Evolutionary conservation across 2,329 filamentous ascomycete species (phyloP).

Genomic region (Didymella arachidicola): DNA sequence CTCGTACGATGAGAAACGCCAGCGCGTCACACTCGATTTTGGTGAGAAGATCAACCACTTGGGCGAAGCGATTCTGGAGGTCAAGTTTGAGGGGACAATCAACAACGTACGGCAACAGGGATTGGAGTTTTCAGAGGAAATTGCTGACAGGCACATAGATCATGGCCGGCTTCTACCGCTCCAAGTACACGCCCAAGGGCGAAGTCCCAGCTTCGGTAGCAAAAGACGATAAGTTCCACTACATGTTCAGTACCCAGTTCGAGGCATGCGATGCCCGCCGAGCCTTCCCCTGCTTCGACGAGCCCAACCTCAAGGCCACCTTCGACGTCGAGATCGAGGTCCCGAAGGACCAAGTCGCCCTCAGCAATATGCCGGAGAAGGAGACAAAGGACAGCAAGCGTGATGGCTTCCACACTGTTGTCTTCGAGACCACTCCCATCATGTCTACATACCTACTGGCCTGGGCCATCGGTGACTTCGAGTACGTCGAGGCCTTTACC

Average conservation of each 20-base stretch:
- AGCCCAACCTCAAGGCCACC: constrained; percentile 94
- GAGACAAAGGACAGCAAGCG: constrained; percentile 75
- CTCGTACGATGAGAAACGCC: constrained; percentile 81
- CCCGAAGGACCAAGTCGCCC: constrained; percentile 83
- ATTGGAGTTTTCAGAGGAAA: too few relatives aligned
- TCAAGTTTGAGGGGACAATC: constrained; percentile 81
- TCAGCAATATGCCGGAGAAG: constrained; percentile 96
- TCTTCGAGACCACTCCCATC: constrained; percentile 86
- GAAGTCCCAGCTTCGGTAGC: constrained; percentile 79
- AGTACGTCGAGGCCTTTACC: constrained; percentile 92
- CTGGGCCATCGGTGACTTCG: constrained; percentile 96
- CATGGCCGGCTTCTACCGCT: constrained; percentile 93
- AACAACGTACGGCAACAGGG: constrained; percentile 68
- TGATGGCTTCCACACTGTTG: constrained; percentile 75
- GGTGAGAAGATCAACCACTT: constrained; percentile 72
- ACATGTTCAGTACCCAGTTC: constrained; percentile 92
- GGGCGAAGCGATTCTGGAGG: constrained; percentile 69
- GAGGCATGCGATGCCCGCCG: constrained; percentile 94
- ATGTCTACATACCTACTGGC: constrained; percentile 98
- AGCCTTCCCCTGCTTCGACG: constrained; percentile 97
- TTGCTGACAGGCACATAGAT: constrained; percentile 32
- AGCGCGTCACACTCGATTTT: constrained; percentile 83
- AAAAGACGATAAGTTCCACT: constrained; percentile 69
- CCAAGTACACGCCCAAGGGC: constrained; percentile 85
- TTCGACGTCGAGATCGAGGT: constrained; percentile 95